Percentiles rank a stretch among this genome's conserved stretches.
These are phyloP conservation scores for Leishmania major DNA, from an alignment of 208 protist genomes.

Conservation along the genomic window DNA sequence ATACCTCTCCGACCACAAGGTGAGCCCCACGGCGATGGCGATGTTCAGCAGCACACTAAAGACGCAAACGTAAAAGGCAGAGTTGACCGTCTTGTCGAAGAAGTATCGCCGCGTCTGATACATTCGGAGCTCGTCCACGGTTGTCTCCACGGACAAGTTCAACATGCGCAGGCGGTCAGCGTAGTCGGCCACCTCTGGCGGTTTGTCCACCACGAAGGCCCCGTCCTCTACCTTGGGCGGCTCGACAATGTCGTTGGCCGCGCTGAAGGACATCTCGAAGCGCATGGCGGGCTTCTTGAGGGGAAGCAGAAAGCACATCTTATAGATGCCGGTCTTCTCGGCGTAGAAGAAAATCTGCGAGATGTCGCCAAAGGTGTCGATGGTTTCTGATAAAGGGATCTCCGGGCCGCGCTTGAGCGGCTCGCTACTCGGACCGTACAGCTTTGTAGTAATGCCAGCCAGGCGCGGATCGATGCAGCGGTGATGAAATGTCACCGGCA, in stretches of 20 bases:
- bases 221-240: constrained; percentile 55
- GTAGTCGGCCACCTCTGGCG: constrained; percentile 61
- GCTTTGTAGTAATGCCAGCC: constrained; percentile 40
- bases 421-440: constrained; percentile 51
- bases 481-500: constrained; percentile 62
- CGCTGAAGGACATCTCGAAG: constrained; percentile 69
- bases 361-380: constrained; percentile 55
- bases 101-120: constrained; percentile 57
- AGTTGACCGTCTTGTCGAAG: constrained; percentile 51
- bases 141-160: constrained; percentile 56
- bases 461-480: constrained; percentile 62
- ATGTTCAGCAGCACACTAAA: constrained; percentile 56
- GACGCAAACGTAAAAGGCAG: constrained; percentile 54
- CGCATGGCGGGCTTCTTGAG: constrained; percentile 57
- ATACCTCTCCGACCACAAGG: constrained; percentile 51
- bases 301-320: constrained; percentile 62
- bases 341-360: constrained; percentile 66
- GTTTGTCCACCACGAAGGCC: constrained; percentile 73
- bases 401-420: constrained; percentile 29
- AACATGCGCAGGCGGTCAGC: constrained; percentile 58
- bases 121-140: constrained; percentile 65
- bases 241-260: constrained; percentile 58
- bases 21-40: constrained; percentile 47
- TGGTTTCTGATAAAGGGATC: constrained; percentile 26
- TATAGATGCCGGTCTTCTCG: constrained; percentile 64